Conservation (phyloP, 495 filamentous ascomycete genomes). For the Polyplosphaeria fusca region DNA sequence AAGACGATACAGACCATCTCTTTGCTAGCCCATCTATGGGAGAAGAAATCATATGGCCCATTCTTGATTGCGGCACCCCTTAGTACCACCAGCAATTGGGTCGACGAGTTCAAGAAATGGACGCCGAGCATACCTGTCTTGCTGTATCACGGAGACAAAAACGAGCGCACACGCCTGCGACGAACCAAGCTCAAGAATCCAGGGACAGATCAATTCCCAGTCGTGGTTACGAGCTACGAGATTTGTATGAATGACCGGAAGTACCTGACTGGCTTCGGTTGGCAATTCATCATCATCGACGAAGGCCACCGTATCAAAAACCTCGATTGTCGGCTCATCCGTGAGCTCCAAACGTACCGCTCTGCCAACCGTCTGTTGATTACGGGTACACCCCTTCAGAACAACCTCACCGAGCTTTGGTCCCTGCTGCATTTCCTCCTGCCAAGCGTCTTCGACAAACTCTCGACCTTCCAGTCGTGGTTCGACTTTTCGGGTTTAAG, state of each 20-base stretch:
- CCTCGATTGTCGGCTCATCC: constrained; percentile 86
- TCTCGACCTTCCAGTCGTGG: constrained; percentile 87
- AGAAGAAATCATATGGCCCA: constrained; percentile 80
- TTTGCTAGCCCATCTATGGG: constrained; percentile 81
- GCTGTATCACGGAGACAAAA: constrained; percentile 81
- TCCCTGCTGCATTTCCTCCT: constrained; percentile 91
- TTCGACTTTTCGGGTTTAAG: constrained; percentile 92
- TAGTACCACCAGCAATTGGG: constrained; percentile 92
- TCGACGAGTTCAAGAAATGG: constrained; percentile 91
- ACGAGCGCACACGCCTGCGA: constrained; percentile 69
- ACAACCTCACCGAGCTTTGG: constrained; percentile 94
- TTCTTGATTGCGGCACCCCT: constrained; percentile 87
- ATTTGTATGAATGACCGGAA: constrained; percentile 90
- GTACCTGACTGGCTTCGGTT: constrained; percentile 72
- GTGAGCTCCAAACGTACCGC: constrained; percentile 78
- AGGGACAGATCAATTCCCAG: constrained; percentile 69
- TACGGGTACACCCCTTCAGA: constrained; percentile 92
- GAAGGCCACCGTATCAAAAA: constrained; percentile 98
- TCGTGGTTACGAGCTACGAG: constrained; percentile 92
- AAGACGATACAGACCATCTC: constrained; percentile 96
- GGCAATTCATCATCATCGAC: constrained; percentile 97
- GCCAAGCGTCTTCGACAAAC: constrained; percentile 85
- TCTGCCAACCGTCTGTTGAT: constrained; percentile 89
- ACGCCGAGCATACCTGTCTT: constrained; percentile 80
- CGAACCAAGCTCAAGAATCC: constrained; percentile 59